These are phyloP conservation scores for Protomyces inundatus DNA, from an alignment of 1,139 yeast species.

Conservation along the genomic window DNA sequence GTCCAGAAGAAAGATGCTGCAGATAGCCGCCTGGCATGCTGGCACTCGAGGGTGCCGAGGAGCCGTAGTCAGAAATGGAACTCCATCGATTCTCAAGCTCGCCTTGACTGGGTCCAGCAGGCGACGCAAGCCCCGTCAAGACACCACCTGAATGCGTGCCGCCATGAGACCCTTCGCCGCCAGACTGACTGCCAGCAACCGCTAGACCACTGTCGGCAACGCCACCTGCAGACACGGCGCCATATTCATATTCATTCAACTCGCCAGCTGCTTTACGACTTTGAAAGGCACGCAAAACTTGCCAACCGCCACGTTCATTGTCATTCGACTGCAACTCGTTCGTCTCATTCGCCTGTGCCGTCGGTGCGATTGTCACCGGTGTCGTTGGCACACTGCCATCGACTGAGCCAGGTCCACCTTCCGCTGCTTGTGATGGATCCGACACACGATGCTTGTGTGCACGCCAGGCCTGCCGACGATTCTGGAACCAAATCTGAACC, in stretches of 20 bases:
- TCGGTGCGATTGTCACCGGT: neutral
- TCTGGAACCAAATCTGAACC: conserved; percentile 43
- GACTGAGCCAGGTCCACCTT: neutral
- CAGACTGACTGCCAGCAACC: neutral
- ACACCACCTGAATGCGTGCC: neutral
- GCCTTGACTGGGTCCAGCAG: neutral
- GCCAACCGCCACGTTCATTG: conserved; percentile 25
- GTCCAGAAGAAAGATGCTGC: neutral
- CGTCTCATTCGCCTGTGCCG: neutral
- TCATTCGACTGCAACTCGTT: conserved; percentile 4
- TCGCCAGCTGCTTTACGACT: conserved; percentile 14
- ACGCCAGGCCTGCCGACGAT: conserved; percentile 41
- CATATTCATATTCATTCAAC: conserved; percentile 19
- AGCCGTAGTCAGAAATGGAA: neutral
- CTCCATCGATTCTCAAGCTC: neutral
- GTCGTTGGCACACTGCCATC: neutral
- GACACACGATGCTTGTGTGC: conserved; percentile 34
- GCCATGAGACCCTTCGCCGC: too few relatives aligned
- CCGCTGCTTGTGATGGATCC: neutral
- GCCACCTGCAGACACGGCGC: conserved; percentile 12
- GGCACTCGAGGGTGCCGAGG: neutral
- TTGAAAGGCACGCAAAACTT: conserved; percentile 22
- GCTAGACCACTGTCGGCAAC: conserved; percentile 23
- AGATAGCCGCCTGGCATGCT: neutral
- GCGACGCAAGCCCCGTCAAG: neutral